phyloP scores from a whole-genome alignment of 2,329 filamentous ascomycete species.

The Diplodia sapinea region DNA sequence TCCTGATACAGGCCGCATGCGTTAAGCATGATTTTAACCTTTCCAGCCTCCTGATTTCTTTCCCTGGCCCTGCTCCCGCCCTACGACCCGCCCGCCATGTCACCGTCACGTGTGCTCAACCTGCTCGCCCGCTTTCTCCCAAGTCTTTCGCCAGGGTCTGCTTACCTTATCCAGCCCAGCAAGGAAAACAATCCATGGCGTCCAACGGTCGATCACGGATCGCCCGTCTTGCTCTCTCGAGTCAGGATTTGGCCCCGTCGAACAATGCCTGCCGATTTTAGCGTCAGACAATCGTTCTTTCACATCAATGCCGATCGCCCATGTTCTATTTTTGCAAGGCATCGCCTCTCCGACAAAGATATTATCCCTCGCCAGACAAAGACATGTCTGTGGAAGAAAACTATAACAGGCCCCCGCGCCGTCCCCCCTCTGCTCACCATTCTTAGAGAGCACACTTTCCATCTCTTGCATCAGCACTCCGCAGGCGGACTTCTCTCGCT shows the following conservation, averaged over 20 bases:
- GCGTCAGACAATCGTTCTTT: conserved; percentile 19
- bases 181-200: background rate
- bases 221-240: conserved; percentile 3
- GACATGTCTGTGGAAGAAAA: background rate
- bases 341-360: background rate
- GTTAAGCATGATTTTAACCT: conserved; percentile 21
- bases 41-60: conserved; percentile 8
- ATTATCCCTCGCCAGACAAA: conserved; percentile 9
- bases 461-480: background rate
- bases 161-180: background rate
- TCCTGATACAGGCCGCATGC: background rate
- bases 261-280: conserved; percentile 6
- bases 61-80: background rate
- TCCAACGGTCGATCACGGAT: conserved; percentile 13
- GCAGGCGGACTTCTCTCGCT: conserved; percentile 15
- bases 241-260: conserved; percentile 6
- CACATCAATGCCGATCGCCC: background rate
- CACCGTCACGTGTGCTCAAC: background rate
- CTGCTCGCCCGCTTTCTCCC: background rate
- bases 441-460: background rate
- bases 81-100: background rate
- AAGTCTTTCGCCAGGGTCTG: conserved; percentile 12
- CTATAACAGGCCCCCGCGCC: background rate
- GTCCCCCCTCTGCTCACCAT: background rate
- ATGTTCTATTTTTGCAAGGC: conserved; percentile 9